Conservation (phyloP, 2,329 filamentous ascomycete species). For the Lasiodiplodia gonubiensis region DNA sequence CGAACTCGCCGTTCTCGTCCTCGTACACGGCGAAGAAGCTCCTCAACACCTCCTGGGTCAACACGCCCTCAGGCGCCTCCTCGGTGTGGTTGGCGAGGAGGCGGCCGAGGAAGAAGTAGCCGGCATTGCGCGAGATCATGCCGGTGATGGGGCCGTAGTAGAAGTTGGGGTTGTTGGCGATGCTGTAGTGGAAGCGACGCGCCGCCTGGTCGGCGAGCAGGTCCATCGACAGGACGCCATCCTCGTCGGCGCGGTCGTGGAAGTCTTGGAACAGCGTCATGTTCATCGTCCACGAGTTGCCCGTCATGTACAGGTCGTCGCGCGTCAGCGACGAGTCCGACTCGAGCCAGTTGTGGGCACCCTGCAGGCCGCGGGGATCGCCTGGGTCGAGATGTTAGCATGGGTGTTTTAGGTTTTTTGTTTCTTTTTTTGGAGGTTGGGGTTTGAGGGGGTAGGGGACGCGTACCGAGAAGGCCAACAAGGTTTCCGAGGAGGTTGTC, state of each 20-base stretch:
- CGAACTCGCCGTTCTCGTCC: slow-evolving; percentile 48
- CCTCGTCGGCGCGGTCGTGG: slow-evolving; percentile 42
- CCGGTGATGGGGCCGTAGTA: slow-evolving; percentile 61
- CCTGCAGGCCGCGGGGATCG: slow-evolving; percentile 54
- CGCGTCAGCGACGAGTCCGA: slow-evolving; percentile 60
- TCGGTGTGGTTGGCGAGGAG: slow-evolving; percentile 46
- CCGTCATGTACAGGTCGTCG: slow-evolving; percentile 59
- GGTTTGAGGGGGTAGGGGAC: slow-evolving; percentile 28
- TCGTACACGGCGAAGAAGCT: slow-evolving; percentile 57
- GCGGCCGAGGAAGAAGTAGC: slow-evolving; percentile 39
- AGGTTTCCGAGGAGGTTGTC: slow-evolving; percentile 47
- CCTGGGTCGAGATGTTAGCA: slow-evolving; percentile 34
- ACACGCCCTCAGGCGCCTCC: slow-evolving; percentile 41
- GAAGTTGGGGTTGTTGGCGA: slow-evolving; percentile 58
- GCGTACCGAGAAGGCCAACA: slow-evolving; percentile 50
- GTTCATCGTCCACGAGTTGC: slow-evolving; percentile 59
- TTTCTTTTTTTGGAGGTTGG: neutral
- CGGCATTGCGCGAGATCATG: slow-evolving; percentile 56
- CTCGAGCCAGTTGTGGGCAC: slow-evolving; percentile 64
- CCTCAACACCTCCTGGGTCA: slow-evolving; percentile 45
- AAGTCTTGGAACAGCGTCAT: slow-evolving; percentile 58
- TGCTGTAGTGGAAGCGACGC: slow-evolving; percentile 53
- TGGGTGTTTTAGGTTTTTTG: slow-evolving; percentile 28
- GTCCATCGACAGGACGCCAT: slow-evolving; percentile 36
- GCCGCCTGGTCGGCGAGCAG: slow-evolving; percentile 38